Conservation (phyloP, 768 basidiomycete species). For the Filobasidium wieringae region DNA sequence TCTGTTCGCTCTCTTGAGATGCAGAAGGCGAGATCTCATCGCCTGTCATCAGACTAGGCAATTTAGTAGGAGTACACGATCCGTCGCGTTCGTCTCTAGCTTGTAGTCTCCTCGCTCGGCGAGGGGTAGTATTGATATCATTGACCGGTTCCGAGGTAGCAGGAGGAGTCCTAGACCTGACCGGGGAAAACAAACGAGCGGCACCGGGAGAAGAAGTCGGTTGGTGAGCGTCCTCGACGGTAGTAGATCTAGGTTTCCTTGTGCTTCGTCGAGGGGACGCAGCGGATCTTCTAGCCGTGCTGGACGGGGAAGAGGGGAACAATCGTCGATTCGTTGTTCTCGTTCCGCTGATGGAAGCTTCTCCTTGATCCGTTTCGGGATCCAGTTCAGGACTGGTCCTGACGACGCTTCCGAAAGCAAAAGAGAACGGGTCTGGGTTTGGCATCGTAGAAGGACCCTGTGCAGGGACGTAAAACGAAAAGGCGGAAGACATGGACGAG, state of each 20-base stretch:
- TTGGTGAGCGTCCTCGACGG: background rate
- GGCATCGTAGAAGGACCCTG: background rate
- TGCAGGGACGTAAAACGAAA: background rate
- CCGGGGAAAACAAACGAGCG: background rate
- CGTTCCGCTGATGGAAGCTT: background rate
- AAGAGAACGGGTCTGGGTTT: background rate
- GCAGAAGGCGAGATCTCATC: constrained; percentile 2
- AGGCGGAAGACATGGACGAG: constrained; percentile 4
- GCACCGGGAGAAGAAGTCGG: background rate
- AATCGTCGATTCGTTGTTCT: background rate
- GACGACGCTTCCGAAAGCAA: background rate
- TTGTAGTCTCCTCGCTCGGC: background rate
- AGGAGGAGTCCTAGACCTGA: background rate
- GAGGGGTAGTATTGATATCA: background rate
- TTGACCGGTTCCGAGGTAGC: background rate
- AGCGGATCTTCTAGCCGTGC: background rate
- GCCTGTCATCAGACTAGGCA: background rate
- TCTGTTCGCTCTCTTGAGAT: background rate
- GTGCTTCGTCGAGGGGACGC: background rate
- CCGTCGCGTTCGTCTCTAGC: background rate
- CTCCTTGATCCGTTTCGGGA: background rate
- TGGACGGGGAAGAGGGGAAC: background rate
- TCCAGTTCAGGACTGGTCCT: background rate
- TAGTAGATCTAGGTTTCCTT: background rate
- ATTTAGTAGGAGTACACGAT: background rate